A percentile compares a stretch with the other conserved stretches of the same genome.
These are phyloP conservation scores for Trichoderma koningii DNA, from an alignment of 2,329 filamentous ascomycete species.

Conservation along the genomic window DNA sequence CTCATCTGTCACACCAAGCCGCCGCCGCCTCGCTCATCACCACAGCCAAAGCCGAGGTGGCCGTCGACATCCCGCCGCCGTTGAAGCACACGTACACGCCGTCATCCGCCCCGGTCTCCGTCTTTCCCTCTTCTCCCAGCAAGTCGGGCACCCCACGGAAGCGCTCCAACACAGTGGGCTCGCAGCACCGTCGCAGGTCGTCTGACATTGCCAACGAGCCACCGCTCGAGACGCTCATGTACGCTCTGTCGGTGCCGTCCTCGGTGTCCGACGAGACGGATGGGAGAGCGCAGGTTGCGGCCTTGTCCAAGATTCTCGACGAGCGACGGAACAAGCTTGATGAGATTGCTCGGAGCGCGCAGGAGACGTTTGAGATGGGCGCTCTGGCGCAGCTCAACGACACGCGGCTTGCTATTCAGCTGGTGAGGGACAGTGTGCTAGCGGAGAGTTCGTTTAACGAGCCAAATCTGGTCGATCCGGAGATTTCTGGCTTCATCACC, in stretches of 20 bases:
- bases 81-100: conserved; percentile 10
- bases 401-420: conserved; percentile 49
- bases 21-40: conserved; percentile 45
- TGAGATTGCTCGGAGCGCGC: conserved; percentile 49
- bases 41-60: conserved; percentile 49
- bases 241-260: conserved; percentile 49
- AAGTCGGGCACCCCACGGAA: conserved; percentile 43
- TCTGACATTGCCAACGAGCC: conserved; percentile 42
- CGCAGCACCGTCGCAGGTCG: conserved; percentile 41
- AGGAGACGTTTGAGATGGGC: conserved; percentile 53
- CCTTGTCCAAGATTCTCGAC: conserved; percentile 41
- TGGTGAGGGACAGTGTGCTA: conserved; percentile 54
- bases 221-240: conserved; percentile 52
- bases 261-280: conserved; percentile 39
- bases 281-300: conserved; percentile 34
- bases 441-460: conserved; percentile 53
- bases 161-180: conserved; percentile 36
- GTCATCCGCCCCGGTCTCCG: conserved; percentile 26
- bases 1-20: conserved; percentile 50
- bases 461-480: conserved; percentile 55
- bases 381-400: conserved; percentile 50
- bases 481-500: conserved; percentile 54
- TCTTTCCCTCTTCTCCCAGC: conserved; percentile 41
- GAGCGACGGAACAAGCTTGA: conserved; percentile 48
- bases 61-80: conserved; percentile 30